A percentile compares a stretch with the other conserved stretches of the same genome.
Evolutionary conservation across 1,139 yeast species (phyloP).

Genomic region (Taphrina confusa): DNA sequence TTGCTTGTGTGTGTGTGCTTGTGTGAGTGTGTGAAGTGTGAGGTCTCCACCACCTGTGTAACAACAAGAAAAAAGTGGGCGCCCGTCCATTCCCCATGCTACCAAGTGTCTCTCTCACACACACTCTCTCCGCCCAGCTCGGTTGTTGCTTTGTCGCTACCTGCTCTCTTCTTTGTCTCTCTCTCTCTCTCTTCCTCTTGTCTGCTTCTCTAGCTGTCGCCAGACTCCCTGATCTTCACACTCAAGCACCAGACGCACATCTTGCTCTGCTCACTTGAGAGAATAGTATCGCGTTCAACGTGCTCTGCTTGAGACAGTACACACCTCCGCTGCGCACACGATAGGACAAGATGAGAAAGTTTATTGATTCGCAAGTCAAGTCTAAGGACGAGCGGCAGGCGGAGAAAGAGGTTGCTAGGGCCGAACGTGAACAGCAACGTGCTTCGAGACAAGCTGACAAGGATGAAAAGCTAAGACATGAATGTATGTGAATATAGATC

Average conservation of each 20-base stretch:
- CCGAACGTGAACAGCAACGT: neutral
- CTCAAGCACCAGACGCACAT: neutral
- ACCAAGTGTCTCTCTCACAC: no score
- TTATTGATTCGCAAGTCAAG: conserved; percentile 23
- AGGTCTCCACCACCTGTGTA: no score
- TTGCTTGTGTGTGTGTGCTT: neutral
- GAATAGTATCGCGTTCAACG: no score
- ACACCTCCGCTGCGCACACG: no score
- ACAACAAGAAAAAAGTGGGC: no score
- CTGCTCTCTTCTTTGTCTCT: neutral
- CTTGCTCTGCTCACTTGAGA: no score
- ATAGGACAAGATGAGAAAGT: conserved; percentile 5
- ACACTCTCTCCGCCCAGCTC: no score
- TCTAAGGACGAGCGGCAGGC: conserved; percentile 21
- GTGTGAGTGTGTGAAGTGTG: neutral
- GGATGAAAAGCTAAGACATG: conserved; percentile 1
- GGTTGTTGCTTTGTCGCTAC: neutral
- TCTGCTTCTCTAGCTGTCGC: neutral
- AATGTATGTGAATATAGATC: no score
- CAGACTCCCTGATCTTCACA: neutral
- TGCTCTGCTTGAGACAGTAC: neutral
- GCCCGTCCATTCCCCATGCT: no score
- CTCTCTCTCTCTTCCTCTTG: neutral
- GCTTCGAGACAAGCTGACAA: conserved; percentile 4
- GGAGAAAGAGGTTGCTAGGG: conserved; percentile 17